Evolutionary conservation across 2,329 filamentous ascomycete genomes (phyloP).

Genomic region (Amauroascus verrucosus): DNA sequence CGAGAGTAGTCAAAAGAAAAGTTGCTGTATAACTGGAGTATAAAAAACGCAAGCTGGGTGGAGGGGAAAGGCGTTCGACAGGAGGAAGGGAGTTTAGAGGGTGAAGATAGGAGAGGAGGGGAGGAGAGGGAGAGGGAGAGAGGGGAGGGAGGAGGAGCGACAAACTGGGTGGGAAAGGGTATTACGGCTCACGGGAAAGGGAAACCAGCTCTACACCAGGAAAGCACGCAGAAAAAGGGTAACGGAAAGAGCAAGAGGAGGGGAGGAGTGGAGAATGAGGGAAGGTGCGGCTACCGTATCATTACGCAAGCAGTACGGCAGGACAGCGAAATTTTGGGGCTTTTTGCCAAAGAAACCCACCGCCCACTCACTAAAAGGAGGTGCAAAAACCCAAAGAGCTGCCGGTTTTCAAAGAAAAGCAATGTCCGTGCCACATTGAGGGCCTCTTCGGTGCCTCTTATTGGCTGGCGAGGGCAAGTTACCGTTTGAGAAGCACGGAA

Average conservation of each 20-base stretch:
- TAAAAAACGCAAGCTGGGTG: too few species aligned
- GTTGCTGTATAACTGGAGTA: too few species aligned
- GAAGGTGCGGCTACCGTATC: constrained; percentile 11
- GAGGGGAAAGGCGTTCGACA: background rate
- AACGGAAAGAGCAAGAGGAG: constrained; percentile 10
- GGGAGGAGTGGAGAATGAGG: constrained; percentile 12
- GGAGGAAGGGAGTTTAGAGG: constrained; percentile 11
- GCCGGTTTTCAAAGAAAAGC: background rate
- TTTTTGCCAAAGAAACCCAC: background rate
- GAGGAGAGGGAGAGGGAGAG: constrained; percentile 38
- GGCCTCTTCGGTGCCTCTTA: background rate
- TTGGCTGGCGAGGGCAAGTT: background rate
- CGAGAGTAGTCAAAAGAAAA: too few species aligned
- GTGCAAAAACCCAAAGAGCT: background rate
- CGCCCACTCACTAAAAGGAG: background rate
- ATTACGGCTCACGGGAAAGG: constrained; percentile 10
- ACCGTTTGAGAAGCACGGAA: constrained; percentile 1
- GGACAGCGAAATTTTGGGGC: background rate
- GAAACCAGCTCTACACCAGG: background rate
- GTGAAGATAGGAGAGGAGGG: constrained; percentile 46
- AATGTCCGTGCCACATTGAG: constrained; percentile 2
- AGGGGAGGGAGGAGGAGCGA: constrained; percentile 6
- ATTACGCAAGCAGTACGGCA: constrained; percentile 3
- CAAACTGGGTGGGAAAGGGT: constrained; percentile 1
- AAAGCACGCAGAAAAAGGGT: constrained; percentile 9